Percentiles rank a stretch among this genome's conserved stretches.
Evolutionary conservation across 2,329 filamentous ascomycete species (phyloP).

Genomic region (Xylariaceae sp.): DNA sequence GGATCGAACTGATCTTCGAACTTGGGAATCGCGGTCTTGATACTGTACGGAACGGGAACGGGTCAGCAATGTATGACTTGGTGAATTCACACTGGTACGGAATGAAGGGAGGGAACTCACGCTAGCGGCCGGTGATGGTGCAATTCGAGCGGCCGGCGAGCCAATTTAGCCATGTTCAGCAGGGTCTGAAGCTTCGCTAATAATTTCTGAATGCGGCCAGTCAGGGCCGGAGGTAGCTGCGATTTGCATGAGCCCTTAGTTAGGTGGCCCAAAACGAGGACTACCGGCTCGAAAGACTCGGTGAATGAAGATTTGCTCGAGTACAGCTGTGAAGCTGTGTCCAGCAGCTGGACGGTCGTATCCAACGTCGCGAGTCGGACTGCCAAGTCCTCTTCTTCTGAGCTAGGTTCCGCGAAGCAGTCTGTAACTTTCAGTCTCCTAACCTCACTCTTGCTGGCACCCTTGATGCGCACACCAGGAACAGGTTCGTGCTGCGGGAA

Average conservation of each 20-base stretch:
- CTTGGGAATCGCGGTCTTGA: slow-evolving; percentile 65
- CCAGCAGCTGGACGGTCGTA: slow-evolving; percentile 61
- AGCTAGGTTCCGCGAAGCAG: slow-evolving; percentile 37
- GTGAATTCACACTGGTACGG: not conserved
- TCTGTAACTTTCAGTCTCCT: slow-evolving; percentile 57
- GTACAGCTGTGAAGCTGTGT: slow-evolving; percentile 68
- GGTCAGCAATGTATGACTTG: not conserved
- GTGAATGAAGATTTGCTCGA: slow-evolving; percentile 64
- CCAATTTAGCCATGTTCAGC: slow-evolving; percentile 56
- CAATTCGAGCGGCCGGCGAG: slow-evolving; percentile 74
- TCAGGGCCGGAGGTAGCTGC: slow-evolving; percentile 44
- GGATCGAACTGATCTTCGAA: slow-evolving; percentile 96
- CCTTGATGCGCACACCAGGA: slow-evolving; percentile 45
- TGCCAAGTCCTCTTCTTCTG: slow-evolving; percentile 31
- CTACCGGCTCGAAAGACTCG: slow-evolving; percentile 69
- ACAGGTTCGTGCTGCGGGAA: slow-evolving; percentile 59
- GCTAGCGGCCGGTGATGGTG: slow-evolving; percentile 85
- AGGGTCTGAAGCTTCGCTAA: slow-evolving; percentile 46
- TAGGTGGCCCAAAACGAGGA: slow-evolving; percentile 57
- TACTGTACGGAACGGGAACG: slow-evolving; percentile 7
- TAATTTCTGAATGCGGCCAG: slow-evolving; percentile 39
- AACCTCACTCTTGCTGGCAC: slow-evolving; percentile 37
- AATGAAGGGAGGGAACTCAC: slow-evolving; percentile 7
- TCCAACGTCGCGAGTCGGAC: slow-evolving; percentile 52
- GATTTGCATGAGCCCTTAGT: slow-evolving; percentile 45